Conservation (phyloP, 2,329 filamentous ascomycete species). For the Madurella fahalii region DNA sequence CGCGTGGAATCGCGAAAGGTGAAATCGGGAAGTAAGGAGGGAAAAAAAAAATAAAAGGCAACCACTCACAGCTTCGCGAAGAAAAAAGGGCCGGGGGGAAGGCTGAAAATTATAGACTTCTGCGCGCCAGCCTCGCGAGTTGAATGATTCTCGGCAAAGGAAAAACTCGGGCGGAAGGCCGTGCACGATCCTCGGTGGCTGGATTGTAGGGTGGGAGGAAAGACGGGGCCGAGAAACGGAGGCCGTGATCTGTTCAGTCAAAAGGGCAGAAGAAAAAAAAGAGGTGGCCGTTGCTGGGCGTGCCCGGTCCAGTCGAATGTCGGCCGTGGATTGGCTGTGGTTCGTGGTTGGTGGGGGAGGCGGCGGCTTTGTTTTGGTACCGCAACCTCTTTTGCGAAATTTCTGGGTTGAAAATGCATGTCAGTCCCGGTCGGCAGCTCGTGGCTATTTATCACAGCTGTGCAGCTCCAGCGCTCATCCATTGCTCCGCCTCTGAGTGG, state of each 20-base stretch:
- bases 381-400: slow-evolving; percentile 27
- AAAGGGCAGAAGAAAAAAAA: neutral
- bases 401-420: slow-evolving; percentile 31
- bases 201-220: neutral
- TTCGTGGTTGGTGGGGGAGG: slow-evolving; percentile 16
- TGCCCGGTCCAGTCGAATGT: slow-evolving; percentile 4
- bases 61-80: slow-evolving; percentile 27
- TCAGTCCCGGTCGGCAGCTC: slow-evolving; percentile 33
- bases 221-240: slow-evolving; percentile 10
- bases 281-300: slow-evolving; percentile 7
- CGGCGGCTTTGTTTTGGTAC: slow-evolving; percentile 16
- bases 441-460: slow-evolving; percentile 36
- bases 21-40: slow-evolving; percentile 32
- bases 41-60: slow-evolving; percentile 21
- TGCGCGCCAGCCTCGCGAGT: slow-evolving; percentile 28
- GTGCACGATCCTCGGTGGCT: slow-evolving; percentile 1
- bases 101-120: slow-evolving; percentile 29
- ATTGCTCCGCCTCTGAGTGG: slow-evolving; percentile 27
- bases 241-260: slow-evolving; percentile 1
- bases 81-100: slow-evolving; percentile 23
- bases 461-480: slow-evolving; percentile 19
- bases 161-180: slow-evolving; percentile 19
- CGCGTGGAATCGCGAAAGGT: slow-evolving; percentile 28
- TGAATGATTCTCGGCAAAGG: slow-evolving; percentile 17
- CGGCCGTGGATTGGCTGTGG: slow-evolving; percentile 10